Conservation (phyloP, 441 rosid species). For the Euphorbia neoarborescens region DNA sequence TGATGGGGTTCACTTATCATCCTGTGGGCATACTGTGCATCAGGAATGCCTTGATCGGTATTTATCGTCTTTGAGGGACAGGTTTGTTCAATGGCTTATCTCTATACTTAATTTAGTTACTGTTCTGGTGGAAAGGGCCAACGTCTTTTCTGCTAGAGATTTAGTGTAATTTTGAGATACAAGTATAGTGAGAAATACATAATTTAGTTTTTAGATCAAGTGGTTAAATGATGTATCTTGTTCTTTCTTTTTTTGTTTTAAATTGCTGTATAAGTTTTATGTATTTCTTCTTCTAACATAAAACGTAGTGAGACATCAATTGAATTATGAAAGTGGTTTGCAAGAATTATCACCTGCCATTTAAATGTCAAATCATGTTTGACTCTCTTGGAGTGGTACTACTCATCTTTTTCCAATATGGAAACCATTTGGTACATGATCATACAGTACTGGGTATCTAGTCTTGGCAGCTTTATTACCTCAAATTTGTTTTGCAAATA, state of each 20-base stretch:
- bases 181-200: background rate
- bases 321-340: too few relatives aligned
- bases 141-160: background rate
- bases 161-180: background rate
- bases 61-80: constrained; percentile 72
- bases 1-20: constrained; percentile 82
- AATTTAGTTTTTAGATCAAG: background rate
- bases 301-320: background rate
- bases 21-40: constrained; percentile 99
- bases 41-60: constrained; percentile 85
- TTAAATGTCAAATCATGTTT: background rate
- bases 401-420: background rate
- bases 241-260: background rate
- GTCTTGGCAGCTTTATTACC: constrained; percentile 1
- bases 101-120: background rate
- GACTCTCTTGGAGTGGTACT: background rate
- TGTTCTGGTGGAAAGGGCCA: background rate
- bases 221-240: background rate
- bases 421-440: background rate
- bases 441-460: background rate
- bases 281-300: background rate
- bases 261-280: background rate
- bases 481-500: background rate
- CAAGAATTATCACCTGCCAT: background rate
- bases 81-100: constrained; percentile 37